Percentiles rank a stretch among this genome's conserved stretches.
Evolutionary conservation across 2,329 filamentous ascomycete species (phyloP).

Genomic region (Rhytidhysteron rufulum): DNA sequence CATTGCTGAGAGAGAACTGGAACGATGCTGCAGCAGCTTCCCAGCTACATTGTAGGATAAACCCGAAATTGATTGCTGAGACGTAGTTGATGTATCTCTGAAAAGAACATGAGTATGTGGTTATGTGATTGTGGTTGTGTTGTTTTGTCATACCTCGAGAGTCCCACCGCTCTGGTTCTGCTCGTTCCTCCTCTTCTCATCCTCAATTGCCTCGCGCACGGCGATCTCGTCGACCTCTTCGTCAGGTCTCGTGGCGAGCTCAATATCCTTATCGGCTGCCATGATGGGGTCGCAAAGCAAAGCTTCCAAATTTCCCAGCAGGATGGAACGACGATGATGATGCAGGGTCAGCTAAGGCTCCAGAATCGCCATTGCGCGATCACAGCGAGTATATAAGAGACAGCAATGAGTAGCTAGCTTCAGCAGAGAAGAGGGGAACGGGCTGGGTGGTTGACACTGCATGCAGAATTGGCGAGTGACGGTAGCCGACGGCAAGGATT

Average conservation of each 20-base stretch:
- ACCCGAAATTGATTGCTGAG: constrained; percentile 20
- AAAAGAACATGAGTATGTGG: neutral
- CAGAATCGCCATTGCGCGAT: neutral
- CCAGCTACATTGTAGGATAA: constrained; percentile 22
- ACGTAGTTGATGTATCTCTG: constrained; percentile 22
- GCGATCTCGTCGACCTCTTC: constrained; percentile 12
- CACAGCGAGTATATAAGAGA: no score
- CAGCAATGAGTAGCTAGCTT: no score
- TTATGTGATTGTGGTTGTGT: neutral
- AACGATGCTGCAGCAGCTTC: constrained; percentile 23
- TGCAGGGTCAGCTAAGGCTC: neutral
- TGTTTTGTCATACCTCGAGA: constrained; percentile 13
- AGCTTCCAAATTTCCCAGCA: neutral
- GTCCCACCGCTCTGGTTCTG: constrained; percentile 11
- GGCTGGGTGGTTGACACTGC: no score
- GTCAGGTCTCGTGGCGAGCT: constrained; percentile 8
- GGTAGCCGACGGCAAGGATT: no score
- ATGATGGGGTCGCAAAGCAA: no score
- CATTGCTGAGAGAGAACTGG: constrained; percentile 22
- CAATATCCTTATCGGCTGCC: constrained; percentile 11
- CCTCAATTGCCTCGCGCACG: constrained; percentile 13
- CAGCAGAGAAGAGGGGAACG: no score
- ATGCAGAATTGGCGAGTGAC: no score
- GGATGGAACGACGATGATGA: neutral
- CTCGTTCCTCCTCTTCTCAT: constrained; percentile 9